phyloP scores from a whole-genome alignment of 257 asterid species.

The Lantana camara region DNA sequence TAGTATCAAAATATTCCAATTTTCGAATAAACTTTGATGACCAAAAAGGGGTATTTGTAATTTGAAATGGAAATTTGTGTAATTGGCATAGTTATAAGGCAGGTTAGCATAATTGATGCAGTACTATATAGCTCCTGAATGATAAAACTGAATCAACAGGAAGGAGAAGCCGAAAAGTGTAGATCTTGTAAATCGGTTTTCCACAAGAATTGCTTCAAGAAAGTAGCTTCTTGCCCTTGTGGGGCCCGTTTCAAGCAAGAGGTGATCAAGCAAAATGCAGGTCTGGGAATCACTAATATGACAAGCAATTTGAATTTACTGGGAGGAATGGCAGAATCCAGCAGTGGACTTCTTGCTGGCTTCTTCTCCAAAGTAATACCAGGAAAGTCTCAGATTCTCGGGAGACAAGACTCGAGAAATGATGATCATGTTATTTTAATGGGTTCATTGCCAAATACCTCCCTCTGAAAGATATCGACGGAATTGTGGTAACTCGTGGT shows the following conservation, averaged over 20 bases:
- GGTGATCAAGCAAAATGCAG: conserved; percentile 34
- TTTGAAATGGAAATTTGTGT: no score
- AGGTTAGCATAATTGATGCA: no score
- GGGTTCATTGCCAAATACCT: conserved; percentile 71
- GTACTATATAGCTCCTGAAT: conserved; percentile 14
- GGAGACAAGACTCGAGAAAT: conserved; percentile 39
- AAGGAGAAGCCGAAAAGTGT: conserved; percentile 79
- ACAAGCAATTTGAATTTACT: conserved; percentile 32
- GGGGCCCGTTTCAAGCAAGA: conserved; percentile 52
- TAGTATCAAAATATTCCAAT: no score
- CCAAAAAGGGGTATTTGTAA: no score
- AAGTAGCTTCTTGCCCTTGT: conserved; percentile 65
- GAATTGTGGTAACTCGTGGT: neutral
- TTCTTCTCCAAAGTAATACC: conserved; percentile 68
- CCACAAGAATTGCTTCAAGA: conserved; percentile 79
- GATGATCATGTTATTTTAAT: conserved; percentile 59
- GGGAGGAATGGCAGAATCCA: conserved; percentile 39
- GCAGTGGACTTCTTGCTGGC: conserved; percentile 56
- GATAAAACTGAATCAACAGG: conserved; percentile 50
- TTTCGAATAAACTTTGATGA: no score
- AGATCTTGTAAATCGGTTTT: conserved; percentile 67
- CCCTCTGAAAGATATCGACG: conserved; percentile 43
- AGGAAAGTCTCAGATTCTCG: conserved; percentile 33
- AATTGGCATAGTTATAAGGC: no score
- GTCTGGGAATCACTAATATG: conserved; percentile 23